phyloP scores from a whole-genome alignment of 768 basidiomycete genomes.

The Agrocybe chaxingu region DNA sequence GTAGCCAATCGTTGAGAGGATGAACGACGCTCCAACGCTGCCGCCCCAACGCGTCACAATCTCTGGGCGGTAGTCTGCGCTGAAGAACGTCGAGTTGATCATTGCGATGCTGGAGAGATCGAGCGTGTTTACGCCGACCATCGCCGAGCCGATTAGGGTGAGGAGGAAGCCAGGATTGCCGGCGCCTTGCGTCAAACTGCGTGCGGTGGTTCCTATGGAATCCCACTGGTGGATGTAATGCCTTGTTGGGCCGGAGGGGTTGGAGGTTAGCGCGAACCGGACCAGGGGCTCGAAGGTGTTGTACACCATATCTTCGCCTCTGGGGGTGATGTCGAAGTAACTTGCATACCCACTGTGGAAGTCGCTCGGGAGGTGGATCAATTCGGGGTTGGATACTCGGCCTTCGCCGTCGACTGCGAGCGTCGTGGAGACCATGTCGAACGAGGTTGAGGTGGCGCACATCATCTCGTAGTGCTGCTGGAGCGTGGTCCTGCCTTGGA shows the following conservation, averaged over 20 bases:
- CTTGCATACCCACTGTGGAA: slow-evolving; percentile 1
- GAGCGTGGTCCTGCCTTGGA: not conserved
- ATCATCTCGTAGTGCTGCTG: slow-evolving; percentile 5
- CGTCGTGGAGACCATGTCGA: slow-evolving; percentile 4
- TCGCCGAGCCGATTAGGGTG: not conserved
- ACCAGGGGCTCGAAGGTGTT: not conserved
- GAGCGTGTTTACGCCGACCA: not conserved
- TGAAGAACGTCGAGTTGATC: slow-evolving; percentile 4
- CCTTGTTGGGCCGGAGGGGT: not conserved
- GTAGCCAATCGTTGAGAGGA: slow-evolving; percentile 11
- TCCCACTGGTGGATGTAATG: slow-evolving; percentile 4
- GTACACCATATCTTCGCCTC: slow-evolving; percentile 1
- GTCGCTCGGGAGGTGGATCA: slow-evolving; percentile 7
- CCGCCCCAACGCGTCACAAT: slow-evolving; percentile 10
- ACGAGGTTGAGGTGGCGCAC: slow-evolving; percentile 7
- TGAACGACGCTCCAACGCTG: slow-evolving; percentile 14
- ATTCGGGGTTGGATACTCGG: not conserved
- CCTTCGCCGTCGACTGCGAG: slow-evolving; percentile 4
- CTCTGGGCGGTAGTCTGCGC: not conserved
- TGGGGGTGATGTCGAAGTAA: not conserved
- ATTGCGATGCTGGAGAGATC: not conserved
- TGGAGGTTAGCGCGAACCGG: slow-evolving; percentile 3
- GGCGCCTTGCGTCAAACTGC: not conserved
- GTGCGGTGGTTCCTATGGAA: not conserved
- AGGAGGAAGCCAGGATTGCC: not conserved